phyloP scores from a whole-genome alignment of 208 protist genomes.

The Angomonas deanei region DNA sequence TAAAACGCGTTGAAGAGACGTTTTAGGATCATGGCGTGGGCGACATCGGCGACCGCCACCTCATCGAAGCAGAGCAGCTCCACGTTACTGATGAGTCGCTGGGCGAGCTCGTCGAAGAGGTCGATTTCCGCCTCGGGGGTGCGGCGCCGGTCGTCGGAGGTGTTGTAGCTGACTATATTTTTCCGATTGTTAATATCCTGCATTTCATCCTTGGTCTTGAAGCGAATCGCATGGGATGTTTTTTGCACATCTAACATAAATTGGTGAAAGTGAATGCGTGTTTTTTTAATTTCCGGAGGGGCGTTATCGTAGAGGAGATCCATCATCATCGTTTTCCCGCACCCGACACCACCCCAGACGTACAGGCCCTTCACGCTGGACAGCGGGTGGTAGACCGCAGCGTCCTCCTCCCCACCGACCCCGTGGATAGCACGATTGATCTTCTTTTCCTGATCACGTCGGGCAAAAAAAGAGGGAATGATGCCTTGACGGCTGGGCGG shows the following conservation, averaged over 20 bases:
- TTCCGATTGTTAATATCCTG: constrained; percentile 15
- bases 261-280: constrained; percentile 93
- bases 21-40: constrained; percentile 94
- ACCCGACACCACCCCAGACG: constrained; percentile 94
- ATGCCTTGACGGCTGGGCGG: constrained; percentile 82
- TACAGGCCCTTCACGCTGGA: constrained; percentile 90
- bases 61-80: constrained; percentile 95
- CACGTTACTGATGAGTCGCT: constrained; percentile 83
- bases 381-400: constrained; percentile 53
- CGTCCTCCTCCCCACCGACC: constrained; percentile 1
- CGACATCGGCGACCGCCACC: constrained; percentile 91
- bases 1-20: constrained; percentile 90
- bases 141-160: constrained; percentile 29
- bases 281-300: constrained; percentile 72
- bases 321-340: constrained; percentile 96
- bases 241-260: constrained; percentile 95
- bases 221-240: constrained; percentile 65
- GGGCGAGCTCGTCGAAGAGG: constrained; percentile 80
- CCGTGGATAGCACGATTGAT: constrained; percentile 23
- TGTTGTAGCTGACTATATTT: constrained; percentile 56
- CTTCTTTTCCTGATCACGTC: constrained; percentile 70
- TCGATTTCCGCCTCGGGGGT: constrained; percentile 68
- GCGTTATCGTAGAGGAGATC: constrained; percentile 91
- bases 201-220: constrained; percentile 55
- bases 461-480: constrained; percentile 70